Percentiles rank a stretch among this genome's conserved stretches.
Conservation (phyloP, 345 rosid species). For the Dipteronia dyeriana region DNA sequence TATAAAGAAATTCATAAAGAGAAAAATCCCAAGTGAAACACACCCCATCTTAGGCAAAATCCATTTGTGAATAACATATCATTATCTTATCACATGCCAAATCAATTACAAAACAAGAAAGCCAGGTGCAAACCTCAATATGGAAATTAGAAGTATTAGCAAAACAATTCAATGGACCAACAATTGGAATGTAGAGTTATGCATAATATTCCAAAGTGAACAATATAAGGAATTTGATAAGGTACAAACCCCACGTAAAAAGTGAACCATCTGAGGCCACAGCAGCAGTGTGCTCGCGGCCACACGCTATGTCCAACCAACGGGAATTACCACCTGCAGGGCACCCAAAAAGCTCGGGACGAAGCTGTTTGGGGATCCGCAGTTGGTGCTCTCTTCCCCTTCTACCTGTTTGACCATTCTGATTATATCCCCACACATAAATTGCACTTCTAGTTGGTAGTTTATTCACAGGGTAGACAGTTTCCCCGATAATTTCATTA, state of each 20-base stretch:
- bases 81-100: background rate
- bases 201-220: background rate
- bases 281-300: conserved; percentile 92
- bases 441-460: conserved; percentile 84
- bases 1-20: background rate
- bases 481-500: conserved; percentile 67
- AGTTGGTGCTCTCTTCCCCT: conserved; percentile 64
- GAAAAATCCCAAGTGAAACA: background rate
- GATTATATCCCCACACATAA: conserved; percentile 96
- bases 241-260: conserved; percentile 85
- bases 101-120: background rate
- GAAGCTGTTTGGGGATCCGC: conserved; percentile 90
- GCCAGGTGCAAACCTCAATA: too few species aligned
- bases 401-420: conserved; percentile 92
- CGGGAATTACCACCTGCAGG: conserved; percentile 75
- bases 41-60: background rate
- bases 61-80: too few species aligned
- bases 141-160: too few species aligned
- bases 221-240: conserved; percentile 6
- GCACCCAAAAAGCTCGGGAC: conserved; percentile 92
- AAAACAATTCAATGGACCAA: background rate
- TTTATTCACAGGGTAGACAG: conserved; percentile 33
- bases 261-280: conserved; percentile 97
- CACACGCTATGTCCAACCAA: conserved; percentile 92
- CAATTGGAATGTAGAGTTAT: background rate